A percentile compares a stretch with the other conserved stretches of the same genome.
Evolutionary conservation across 805 yeast species (phyloP).

Genomic region (Hanseniaspora nectarophila): DNA sequence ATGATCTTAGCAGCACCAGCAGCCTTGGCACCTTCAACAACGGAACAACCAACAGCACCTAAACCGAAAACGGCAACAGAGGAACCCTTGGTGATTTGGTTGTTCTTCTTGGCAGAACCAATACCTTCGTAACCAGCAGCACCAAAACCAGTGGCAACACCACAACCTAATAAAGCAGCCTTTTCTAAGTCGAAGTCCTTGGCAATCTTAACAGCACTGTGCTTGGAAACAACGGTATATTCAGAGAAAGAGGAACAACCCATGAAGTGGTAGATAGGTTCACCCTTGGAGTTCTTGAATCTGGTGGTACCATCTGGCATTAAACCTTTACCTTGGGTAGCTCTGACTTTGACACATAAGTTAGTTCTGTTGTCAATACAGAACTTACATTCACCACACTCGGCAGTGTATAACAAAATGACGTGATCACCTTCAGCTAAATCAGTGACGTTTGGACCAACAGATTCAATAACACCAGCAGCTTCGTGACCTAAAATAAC

Average conservation of each 20-base stretch:
- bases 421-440: conserved; percentile 93
- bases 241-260: conserved; percentile 96
- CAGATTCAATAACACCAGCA: conserved; percentile 89
- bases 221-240: conserved; percentile 96
- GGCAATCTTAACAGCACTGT: conserved; percentile 86
- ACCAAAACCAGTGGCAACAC: conserved; percentile 97
- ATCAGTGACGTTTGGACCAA: conserved; percentile 85
- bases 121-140: conserved; percentile 44
- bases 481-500: conserved; percentile 94
- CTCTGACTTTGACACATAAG: conserved; percentile 88
- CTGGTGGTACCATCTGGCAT: conserved; percentile 98
- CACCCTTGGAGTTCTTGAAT: conserved; percentile 68
- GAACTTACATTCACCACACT: conserved; percentile 89
- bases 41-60: conserved; percentile 94
- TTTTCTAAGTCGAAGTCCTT: conserved; percentile 72
- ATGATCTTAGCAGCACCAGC: conserved; percentile 73
- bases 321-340: conserved; percentile 95
- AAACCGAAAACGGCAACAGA: conserved; percentile 95
- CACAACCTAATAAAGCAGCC: conserved; percentile 92
- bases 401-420: conserved; percentile 90
- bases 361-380: conserved; percentile 93
- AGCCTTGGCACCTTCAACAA: conserved; percentile 83
- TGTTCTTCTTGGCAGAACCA: conserved; percentile 93
- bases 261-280: conserved; percentile 84
- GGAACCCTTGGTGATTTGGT: conserved; percentile 81